Evolutionary conservation across 192 early-diverging fungal genomes (phyloP).

Genomic region (Coemansia pectinata): DNA sequence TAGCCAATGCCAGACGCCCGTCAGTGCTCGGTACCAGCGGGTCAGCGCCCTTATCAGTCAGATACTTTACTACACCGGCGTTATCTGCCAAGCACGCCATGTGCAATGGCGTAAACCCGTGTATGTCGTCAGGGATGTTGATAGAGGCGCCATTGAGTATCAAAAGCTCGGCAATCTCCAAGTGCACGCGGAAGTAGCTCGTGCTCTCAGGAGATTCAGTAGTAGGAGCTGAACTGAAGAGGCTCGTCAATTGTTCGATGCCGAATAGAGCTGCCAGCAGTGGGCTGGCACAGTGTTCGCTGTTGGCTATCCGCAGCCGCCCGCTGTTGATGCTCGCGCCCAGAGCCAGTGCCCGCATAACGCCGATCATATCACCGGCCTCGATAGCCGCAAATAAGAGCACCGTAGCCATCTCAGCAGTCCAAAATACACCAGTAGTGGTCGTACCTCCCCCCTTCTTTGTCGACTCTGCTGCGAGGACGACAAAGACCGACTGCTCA

Average conservation of each 20-base stretch:
- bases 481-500: neutral
- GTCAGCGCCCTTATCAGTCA: conserved; percentile 42
- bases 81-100: conserved; percentile 23
- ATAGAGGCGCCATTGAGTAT: conserved; percentile 43
- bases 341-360: conserved; percentile 65
- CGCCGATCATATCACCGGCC: conserved; percentile 55
- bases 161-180: conserved; percentile 48
- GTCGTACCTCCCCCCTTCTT: neutral
- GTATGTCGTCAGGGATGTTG: conserved; percentile 4
- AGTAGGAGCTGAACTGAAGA: neutral
- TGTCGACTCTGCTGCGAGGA: neutral
- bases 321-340: conserved; percentile 66
- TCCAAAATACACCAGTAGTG: conserved; percentile 3
- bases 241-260: neutral
- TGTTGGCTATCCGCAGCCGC: neutral
- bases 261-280: conserved; percentile 42
- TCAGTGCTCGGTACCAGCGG: conserved; percentile 13
- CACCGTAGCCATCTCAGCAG: conserved; percentile 12
- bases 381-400: conserved; percentile 41
- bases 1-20: conserved; percentile 1
- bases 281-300: conserved; percentile 5
- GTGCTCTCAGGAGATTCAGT: neutral
- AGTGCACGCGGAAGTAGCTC: conserved; percentile 2
- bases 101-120: conserved; percentile 31
- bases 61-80: conserved; percentile 14